Conservation (phyloP, 257 asterid genomes). For the Handroanthus guayacan region DNA sequence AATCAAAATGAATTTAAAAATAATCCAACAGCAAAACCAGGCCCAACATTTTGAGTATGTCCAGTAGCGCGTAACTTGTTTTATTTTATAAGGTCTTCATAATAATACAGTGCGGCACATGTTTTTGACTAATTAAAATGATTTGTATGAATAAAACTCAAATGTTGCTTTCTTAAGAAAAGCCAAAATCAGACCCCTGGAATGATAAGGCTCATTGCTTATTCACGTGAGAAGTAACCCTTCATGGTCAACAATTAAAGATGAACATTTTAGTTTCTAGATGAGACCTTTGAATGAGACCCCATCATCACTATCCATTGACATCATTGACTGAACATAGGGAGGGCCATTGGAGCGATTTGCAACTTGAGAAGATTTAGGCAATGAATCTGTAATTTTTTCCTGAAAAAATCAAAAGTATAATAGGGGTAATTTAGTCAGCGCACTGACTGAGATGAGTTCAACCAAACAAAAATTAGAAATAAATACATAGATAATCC, state of each 20-base stretch:
- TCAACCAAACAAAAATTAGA: neutral
- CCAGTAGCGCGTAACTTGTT: neutral
- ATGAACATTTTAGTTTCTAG: neutral
- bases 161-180: neutral
- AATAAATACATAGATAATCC: neutral
- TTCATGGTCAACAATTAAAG: neutral
- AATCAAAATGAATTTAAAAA: conserved; percentile 8
- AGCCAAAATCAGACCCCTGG: conserved; percentile 18
- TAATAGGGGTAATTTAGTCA: conserved; percentile 18
- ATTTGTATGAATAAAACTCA: conserved; percentile 9
- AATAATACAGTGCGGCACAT: neutral
- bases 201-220: neutral
- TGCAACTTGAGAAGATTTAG: conserved; percentile 70
- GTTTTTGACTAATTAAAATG: neutral
- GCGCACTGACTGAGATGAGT: conserved; percentile 17
- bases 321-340: conserved; percentile 66
- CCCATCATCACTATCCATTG: conserved; percentile 87
- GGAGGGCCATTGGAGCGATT: conserved; percentile 74
- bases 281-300: conserved; percentile 73
- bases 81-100: conserved; percentile 21
- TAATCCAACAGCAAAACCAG: conserved; percentile 7
- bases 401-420: conserved; percentile 61
- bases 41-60: conserved; percentile 14
- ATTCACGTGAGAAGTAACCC: neutral
- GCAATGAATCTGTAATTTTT: conserved; percentile 66